Conservation (phyloP, 768 basidiomycete genomes). For the Rhizopogon vulgaris region DNA sequence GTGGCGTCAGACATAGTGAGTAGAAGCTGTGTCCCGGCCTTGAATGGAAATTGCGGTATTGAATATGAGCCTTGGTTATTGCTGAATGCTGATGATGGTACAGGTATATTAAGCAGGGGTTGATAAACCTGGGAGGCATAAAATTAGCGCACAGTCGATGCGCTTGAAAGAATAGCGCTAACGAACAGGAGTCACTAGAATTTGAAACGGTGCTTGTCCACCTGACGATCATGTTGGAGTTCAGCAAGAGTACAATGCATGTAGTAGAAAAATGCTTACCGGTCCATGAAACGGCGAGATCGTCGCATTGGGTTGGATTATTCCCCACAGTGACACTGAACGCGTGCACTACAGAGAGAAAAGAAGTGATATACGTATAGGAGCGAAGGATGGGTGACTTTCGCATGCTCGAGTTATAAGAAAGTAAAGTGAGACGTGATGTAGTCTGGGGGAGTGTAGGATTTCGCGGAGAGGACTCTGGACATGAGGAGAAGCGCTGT, state of each 20-base stretch:
- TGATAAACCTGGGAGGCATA: constrained; percentile 35
- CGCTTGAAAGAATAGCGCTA: background rate
- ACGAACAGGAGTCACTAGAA: constrained; percentile 46
- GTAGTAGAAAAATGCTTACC: constrained; percentile 32
- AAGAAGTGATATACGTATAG: constrained; percentile 15
- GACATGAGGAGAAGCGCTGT: background rate
- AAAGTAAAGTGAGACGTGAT: background rate
- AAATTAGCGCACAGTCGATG: background rate
- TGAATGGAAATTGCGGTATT: constrained; percentile 36
- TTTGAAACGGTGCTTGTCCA: constrained; percentile 47
- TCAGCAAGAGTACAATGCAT: background rate
- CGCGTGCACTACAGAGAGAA: constrained; percentile 14
- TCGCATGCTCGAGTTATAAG: constrained; percentile 15
- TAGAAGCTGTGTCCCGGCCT: constrained; percentile 35
- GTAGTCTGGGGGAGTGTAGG: background rate
- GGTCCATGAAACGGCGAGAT: constrained; percentile 52
- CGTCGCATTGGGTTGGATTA: constrained; percentile 53
- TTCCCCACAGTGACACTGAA: constrained; percentile 45
- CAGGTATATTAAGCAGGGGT: constrained; percentile 46
- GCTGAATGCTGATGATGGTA: constrained; percentile 47
- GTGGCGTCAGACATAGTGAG: constrained; percentile 67
- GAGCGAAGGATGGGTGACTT: constrained; percentile 17
- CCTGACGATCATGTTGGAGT: constrained; percentile 29
- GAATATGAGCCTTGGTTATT: constrained; percentile 50
- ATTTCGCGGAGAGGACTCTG: background rate